Percentiles rank a stretch among this genome's conserved stretches.
Conservation (phyloP, 208 protist species). For the Acanthamoeba healyi region DNA sequence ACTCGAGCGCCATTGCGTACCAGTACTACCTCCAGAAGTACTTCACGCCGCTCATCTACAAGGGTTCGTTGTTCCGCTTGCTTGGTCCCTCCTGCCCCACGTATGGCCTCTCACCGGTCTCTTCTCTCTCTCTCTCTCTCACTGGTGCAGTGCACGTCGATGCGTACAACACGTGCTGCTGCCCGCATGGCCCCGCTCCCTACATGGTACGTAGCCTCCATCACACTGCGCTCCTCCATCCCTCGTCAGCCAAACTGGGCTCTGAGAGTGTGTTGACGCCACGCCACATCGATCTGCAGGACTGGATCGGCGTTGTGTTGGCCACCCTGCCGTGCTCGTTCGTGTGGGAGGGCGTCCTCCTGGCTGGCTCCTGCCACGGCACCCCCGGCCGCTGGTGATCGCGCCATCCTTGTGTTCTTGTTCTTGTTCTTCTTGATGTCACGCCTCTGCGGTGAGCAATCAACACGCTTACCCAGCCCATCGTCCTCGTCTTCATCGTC, state of each 20-base stretch:
- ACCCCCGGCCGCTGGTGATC: constrained; percentile 19
- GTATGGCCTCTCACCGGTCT: too few relatives aligned
- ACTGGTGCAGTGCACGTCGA: constrained; percentile 1
- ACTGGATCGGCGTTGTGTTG: not conserved
- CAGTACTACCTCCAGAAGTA: not conserved
- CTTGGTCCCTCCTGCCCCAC: too few relatives aligned
- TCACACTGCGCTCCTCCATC: too few relatives aligned
- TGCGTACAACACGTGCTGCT: constrained; percentile 20
- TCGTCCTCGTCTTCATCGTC: too few relatives aligned
- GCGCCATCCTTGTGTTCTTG: too few relatives aligned
- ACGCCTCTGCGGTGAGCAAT: too few relatives aligned
- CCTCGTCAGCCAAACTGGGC: not conserved
- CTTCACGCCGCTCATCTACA: constrained; percentile 12
- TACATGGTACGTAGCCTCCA: not conserved
- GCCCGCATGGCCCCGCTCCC: not conserved
- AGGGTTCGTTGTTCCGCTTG: not conserved
- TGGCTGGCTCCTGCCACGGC: constrained; percentile 14
- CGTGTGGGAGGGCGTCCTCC: constrained; percentile 19
- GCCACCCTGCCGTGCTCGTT: not conserved
- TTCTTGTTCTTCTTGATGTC: too few relatives aligned
- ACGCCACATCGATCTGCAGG: not conserved
- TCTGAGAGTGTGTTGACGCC: not conserved
- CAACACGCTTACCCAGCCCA: too few relatives aligned
- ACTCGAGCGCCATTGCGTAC: not conserved
- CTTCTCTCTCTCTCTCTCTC: not conserved